Percentiles rank a stretch among this genome's conserved stretches.
These are phyloP conservation scores for Fraxinus ornus DNA, from an alignment of 305 asterid genomes.

Conservation along the genomic window DNA sequence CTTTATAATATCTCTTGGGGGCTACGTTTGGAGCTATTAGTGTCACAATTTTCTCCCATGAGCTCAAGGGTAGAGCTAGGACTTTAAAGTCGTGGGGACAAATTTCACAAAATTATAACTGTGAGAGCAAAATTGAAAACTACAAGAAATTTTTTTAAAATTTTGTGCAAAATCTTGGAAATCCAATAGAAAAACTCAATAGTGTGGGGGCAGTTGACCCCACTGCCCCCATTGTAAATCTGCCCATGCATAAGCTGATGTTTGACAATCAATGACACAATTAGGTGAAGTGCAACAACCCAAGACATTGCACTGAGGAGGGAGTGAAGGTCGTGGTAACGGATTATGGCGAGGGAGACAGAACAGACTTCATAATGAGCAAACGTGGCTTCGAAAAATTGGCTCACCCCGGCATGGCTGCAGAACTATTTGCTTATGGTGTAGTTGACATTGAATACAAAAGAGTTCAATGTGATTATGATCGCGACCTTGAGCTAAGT, in stretches of 20 bases:
- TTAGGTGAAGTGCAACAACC: conserved; percentile 61
- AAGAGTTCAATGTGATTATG: conserved; percentile 48
- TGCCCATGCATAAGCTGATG: not conserved
- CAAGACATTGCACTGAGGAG: conserved; percentile 55
- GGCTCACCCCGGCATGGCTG: conserved; percentile 55
- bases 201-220: too few species aligned
- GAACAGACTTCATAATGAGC: conserved; percentile 64
- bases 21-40: not conserved
- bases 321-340: conserved; percentile 65
- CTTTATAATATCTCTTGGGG: too few species aligned
- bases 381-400: conserved; percentile 49
- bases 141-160: too few species aligned
- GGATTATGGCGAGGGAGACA: conserved; percentile 57
- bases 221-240: too few species aligned
- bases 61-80: not conserved
- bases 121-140: too few species aligned
- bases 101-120: too few species aligned
- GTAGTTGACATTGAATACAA: conserved; percentile 56
- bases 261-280: not conserved
- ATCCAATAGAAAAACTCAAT: too few species aligned
- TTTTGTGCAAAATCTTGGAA: too few species aligned
- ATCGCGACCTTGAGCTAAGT: conserved; percentile 44
- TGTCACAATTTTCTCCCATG: not conserved
- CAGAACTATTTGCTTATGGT: conserved; percentile 47
- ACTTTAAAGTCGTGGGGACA: too few species aligned